Percentiles rank a stretch among this genome's conserved stretches.
These are phyloP conservation scores for Hibiscus mutabilis DNA, from an alignment of 345 rosid genomes.

Conservation along the genomic window DNA sequence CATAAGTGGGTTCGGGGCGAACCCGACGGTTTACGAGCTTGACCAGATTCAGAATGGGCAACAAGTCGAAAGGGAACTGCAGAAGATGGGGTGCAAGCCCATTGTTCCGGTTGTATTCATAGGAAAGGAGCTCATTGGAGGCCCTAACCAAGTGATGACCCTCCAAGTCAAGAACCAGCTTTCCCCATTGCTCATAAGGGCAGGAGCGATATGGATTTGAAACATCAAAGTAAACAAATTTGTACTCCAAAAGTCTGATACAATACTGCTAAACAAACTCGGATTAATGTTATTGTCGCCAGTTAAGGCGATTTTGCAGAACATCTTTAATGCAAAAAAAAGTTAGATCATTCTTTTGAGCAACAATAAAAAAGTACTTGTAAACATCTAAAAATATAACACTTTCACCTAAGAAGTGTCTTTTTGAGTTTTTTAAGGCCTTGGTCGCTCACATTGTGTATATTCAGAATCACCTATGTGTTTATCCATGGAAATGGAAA, in stretches of 20 bases:
- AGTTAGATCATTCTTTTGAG: no score
- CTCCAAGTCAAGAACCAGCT: no score
- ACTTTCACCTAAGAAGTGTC: no score
- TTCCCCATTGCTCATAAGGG: no score
- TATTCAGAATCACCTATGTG: no score
- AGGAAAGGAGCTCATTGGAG: constrained; percentile 21
- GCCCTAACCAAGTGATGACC: no score
- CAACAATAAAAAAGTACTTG: no score
- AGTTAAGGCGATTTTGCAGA: constrained; percentile 1
- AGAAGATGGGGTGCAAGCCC: constrained; percentile 50
- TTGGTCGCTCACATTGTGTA: no score
- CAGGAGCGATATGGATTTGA: no score
- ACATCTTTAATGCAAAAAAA: neutral
- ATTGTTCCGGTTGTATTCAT: constrained; percentile 80
- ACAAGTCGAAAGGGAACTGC: constrained; percentile 27
- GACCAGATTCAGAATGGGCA: constrained; percentile 49
- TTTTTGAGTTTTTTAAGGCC: no score
- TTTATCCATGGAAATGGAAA: no score
- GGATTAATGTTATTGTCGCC: neutral
- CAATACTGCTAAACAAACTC: neutral
- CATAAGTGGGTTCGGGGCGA: neutral
- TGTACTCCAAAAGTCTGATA: neutral
- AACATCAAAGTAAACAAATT: constrained; percentile 27
- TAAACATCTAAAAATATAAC: no score
- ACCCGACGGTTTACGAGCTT: constrained; percentile 13